phyloP scores from a whole-genome alignment of 768 basidiomycete genomes.

The Trichaptum fuscoviolaceum region DNA sequence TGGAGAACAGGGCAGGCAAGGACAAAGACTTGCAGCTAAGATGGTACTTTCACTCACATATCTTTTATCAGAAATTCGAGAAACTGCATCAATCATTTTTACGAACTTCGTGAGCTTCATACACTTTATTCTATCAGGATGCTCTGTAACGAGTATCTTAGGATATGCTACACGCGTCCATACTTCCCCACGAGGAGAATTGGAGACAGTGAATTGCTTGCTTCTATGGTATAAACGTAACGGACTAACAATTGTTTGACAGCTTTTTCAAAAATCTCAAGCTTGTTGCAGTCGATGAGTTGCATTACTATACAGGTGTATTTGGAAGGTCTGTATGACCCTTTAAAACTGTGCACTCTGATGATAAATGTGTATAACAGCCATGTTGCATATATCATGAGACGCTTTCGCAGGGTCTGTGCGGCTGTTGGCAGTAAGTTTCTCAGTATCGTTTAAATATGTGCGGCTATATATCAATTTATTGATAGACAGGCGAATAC shows the following conservation, averaged over 20 bases:
- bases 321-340: slow-evolving; percentile 59
- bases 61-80: slow-evolving; percentile 51
- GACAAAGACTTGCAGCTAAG: slow-evolving; percentile 7
- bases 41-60: background rate
- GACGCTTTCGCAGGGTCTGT: slow-evolving; percentile 71
- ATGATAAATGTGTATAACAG: slow-evolving; percentile 29
- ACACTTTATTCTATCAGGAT: background rate
- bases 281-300: slow-evolving; percentile 77
- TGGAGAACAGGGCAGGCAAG: slow-evolving; percentile 56
- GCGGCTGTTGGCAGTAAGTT: slow-evolving; percentile 70
- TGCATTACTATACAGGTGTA: slow-evolving; percentile 80
- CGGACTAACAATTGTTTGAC: background rate
- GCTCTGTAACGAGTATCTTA: slow-evolving; percentile 21
- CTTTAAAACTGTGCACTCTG: background rate
- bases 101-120: slow-evolving; percentile 71
- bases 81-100: slow-evolving; percentile 73
- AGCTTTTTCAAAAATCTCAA: slow-evolving; percentile 77
- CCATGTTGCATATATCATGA: slow-evolving; percentile 75
- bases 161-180: slow-evolving; percentile 84
- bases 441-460: background rate
- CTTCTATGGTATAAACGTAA: slow-evolving; percentile 9
- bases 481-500: slow-evolving; percentile 43
- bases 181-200: slow-evolving; percentile 76
- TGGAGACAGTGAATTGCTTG: slow-evolving; percentile 60
- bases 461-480: background rate